Conservation (phyloP, 1,284 basidiomycete genomes). For the Kalmanozyma brasiliensis region DNA sequence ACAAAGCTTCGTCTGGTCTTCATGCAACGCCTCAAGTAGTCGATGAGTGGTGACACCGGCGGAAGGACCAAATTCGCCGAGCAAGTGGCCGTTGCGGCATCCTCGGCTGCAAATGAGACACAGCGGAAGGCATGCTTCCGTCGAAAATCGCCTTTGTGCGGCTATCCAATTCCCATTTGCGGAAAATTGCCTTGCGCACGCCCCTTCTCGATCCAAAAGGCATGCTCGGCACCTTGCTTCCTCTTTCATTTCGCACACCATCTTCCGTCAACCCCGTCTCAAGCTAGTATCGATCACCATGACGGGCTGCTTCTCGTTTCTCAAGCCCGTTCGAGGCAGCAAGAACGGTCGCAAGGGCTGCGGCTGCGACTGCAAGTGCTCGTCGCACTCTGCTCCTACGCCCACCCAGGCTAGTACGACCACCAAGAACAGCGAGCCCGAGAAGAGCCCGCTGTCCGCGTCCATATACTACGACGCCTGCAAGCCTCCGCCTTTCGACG, state of each 20-base stretch:
- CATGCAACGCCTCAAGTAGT: too few relatives aligned
- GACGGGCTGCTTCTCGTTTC: conserved; percentile 39
- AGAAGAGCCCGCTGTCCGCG: conserved; percentile 31
- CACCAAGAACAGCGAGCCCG: background rate
- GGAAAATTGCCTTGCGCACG: background rate
- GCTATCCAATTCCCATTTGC: too few relatives aligned
- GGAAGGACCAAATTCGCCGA: too few relatives aligned
- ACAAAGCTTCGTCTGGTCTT: too few relatives aligned
- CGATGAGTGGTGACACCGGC: too few relatives aligned
- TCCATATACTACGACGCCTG: conserved; percentile 47
- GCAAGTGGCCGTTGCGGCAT: too few relatives aligned
- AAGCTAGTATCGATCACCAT: conserved; percentile 10
- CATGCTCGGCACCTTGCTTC: background rate
- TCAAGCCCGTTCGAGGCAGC: conserved; percentile 27
- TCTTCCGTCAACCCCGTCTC: background rate
- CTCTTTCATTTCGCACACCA: conserved; percentile 1
- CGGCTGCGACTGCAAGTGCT: conserved; percentile 22
- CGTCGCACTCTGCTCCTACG: background rate
- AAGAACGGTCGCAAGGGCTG: conserved; percentile 13
- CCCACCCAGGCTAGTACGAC: background rate
- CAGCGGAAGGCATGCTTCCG: too few relatives aligned
- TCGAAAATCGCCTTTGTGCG: background rate
- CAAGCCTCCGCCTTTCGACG: conserved; percentile 35
- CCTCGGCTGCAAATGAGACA: background rate
- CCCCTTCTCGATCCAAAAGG: too few relatives aligned